These are phyloP conservation scores for Aspergillus latus DNA, from an alignment of 2,329 filamentous ascomycete genomes.

Conservation along the genomic window DNA sequence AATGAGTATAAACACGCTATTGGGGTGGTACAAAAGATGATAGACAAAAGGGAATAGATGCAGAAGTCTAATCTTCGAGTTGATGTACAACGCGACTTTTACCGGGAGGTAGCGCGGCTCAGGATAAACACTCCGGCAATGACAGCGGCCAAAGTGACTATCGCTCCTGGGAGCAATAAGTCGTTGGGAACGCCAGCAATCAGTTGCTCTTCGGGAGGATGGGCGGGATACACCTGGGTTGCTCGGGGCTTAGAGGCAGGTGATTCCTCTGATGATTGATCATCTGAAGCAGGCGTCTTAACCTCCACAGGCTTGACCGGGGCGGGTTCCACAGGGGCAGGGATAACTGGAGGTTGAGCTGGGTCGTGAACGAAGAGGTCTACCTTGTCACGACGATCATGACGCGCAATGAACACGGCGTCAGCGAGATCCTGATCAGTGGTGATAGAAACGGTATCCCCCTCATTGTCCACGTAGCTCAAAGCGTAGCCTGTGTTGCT, in stretches of 20 bases:
- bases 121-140: constrained; percentile 93
- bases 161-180: constrained; percentile 84
- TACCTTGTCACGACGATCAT: constrained; percentile 81
- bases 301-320: constrained; percentile 53
- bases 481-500: constrained; percentile 79
- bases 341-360: constrained; percentile 78
- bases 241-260: constrained; percentile 42
- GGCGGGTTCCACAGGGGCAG: constrained; percentile 61
- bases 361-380: constrained; percentile 96
- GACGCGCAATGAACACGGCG: constrained; percentile 79
- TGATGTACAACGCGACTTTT: constrained; percentile 12
- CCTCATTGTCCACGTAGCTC: constrained; percentile 95
- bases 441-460: constrained; percentile 94
- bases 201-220: constrained; percentile 67
- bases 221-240: constrained; percentile 47
- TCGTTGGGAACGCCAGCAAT: constrained; percentile 94
- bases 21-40: constrained; percentile 11
- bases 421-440: constrained; percentile 91
- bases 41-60: constrained; percentile 12
- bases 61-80: constrained; percentile 9
- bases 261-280: constrained; percentile 53
- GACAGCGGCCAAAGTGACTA: constrained; percentile 90
- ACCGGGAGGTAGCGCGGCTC: constrained; percentile 61
- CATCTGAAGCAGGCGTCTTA: constrained; percentile 46
- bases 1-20: constrained; percentile 14